Evolutionary conservation across 2,329 filamentous ascomycete species (phyloP), one percentile per base, ranked within the genome.

Genomic region (Aphanoascus verrucosus): DNA sequence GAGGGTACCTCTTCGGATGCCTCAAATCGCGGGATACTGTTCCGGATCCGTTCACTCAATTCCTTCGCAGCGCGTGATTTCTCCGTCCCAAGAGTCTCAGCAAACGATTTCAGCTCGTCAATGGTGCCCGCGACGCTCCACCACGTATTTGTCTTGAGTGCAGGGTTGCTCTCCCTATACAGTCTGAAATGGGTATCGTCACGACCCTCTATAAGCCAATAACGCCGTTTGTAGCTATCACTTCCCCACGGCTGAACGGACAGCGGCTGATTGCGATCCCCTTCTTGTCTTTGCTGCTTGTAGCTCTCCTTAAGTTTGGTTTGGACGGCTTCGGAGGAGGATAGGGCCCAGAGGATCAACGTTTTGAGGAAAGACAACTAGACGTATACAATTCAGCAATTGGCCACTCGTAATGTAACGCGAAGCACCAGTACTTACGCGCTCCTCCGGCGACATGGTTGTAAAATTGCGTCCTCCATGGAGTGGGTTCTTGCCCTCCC

Each of bases 121-220:
- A 98, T 96, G 47, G 78, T 84, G 5, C 91, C 88, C 14, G 93
- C 93, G 41, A 97, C 83, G 64, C 85, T 96, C 80, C 88, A 88
- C 93, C 93, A 98, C 20, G 87, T 88, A 57, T 84, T 84, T 44
- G 85, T 80, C 63, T 80, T 80, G 32, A 84, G 78, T 4, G 83
- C 82, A 12, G 63, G 85, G 63, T 94, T 94, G 70, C 87, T 91
- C 70, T 98, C 93, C 51, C 93, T 81, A 68, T 98, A 98, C 43
- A 98, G 80, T 58, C 93, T 82, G 69, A 98, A 98, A 57, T 86
- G 80, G 2, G 91, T 97, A 69, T 98, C 90, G 62, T 97, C 91
- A 60, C 88, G 81, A 11, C 93, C 93, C 70, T 98, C 93, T 57
- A 98, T 81, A 46, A 98, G 76, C 74, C 86, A 98, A 70, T 97